A percentile compares a stretch with the other conserved stretches of the same genome.
Conservation (phyloP, 1,284 basidiomycete species). For the Tilletiaria anomala region DNA sequence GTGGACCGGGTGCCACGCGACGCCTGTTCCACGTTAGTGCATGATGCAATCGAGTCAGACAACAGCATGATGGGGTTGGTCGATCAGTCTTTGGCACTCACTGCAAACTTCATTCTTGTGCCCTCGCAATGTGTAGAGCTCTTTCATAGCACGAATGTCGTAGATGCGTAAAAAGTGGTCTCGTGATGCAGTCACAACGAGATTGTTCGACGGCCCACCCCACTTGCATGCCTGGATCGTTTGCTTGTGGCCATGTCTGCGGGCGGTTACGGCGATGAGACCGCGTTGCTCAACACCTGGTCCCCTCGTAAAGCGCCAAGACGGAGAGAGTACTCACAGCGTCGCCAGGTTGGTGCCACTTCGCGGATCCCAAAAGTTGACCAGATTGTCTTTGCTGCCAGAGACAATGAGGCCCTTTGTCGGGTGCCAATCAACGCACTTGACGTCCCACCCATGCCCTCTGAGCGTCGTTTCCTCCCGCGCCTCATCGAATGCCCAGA, state of each 20-base stretch:
- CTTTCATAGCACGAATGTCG: conserved; percentile 94
- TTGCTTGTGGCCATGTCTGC: conserved; percentile 80
- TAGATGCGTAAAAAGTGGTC: conserved; percentile 93
- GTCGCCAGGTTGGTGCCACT: conserved; percentile 7
- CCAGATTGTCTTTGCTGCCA: conserved; percentile 91
- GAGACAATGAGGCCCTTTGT: conserved; percentile 85
- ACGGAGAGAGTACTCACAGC: conserved; percentile 2
- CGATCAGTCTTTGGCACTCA: no score
- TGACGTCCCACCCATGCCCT: conserved; percentile 97
- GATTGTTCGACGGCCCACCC: conserved; percentile 72
- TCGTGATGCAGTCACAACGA: conserved; percentile 81
- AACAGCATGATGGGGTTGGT: no score
- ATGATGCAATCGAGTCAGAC: neutral
- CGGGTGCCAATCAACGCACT: conserved; percentile 96
- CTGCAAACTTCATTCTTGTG: conserved; percentile 97
- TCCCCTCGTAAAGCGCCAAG: neutral
- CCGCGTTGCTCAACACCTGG: neutral
- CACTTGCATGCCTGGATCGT: conserved; percentile 83
- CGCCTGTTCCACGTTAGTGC: neutral
- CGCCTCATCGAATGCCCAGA: conserved; percentile 89
- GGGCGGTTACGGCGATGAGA: no score
- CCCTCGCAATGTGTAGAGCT: conserved; percentile 74
- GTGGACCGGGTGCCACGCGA: conserved; percentile 91
- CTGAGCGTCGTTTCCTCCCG: conserved; percentile 51
- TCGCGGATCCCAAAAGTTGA: conserved; percentile 95